Evolutionary conservation across 169 alveolate species (phyloP).

Genomic region (Plasmodium coatneyi): DNA sequence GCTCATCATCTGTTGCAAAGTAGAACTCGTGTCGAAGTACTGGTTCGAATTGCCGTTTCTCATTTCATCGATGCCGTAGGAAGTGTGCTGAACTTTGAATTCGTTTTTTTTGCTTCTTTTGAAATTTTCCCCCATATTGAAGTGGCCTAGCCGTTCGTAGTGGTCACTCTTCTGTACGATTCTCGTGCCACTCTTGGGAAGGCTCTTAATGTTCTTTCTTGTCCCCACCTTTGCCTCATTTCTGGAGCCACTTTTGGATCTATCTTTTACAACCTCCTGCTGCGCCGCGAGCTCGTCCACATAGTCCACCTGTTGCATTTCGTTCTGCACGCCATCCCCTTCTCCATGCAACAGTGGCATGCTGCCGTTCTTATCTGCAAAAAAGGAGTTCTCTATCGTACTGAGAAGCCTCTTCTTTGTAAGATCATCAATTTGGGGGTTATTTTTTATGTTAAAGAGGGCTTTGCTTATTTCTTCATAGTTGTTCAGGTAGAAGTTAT

Average conservation of each 20-base stretch:
- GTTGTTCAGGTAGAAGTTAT: neutral
- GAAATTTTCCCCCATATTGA: neutral
- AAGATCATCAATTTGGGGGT: conserved; percentile 13
- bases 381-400: neutral
- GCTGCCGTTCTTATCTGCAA: neutral
- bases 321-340: neutral
- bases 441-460: conserved; percentile 18
- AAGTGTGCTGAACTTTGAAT: neutral
- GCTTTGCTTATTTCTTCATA: conserved; percentile 23
- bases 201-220: neutral
- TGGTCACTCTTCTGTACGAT: neutral
- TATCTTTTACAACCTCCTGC: neutral
- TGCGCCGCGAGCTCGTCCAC: neutral
- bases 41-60: conserved; percentile 7
- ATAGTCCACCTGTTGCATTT: neutral
- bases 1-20: neutral
- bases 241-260: neutral
- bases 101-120: neutral
- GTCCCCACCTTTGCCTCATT: neutral
- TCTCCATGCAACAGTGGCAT: neutral
- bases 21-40: conserved; percentile 1
- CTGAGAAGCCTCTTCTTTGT: conserved; percentile 16
- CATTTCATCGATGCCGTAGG: neutral
- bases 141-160: neutral
- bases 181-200: neutral